Conservation (phyloP, 805 yeast genomes). For the Isabelozyma pseudorhagii region DNA sequence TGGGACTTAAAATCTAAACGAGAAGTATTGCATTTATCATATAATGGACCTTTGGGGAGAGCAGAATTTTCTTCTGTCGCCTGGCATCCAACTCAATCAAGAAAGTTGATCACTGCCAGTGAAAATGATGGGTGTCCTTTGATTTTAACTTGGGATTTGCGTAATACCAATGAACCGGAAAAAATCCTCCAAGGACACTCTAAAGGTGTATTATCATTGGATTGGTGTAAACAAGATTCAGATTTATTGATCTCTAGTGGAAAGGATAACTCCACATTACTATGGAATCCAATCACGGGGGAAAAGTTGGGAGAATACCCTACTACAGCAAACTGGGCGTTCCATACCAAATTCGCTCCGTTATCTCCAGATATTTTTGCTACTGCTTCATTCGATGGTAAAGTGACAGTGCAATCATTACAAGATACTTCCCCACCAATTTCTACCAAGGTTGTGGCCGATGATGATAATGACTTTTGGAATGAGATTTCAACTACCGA, state of each 20-base stretch:
- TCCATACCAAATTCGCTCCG: slow-evolving; percentile 86
- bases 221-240: slow-evolving; percentile 89
- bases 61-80: slow-evolving; percentile 78
- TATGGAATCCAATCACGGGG: slow-evolving; percentile 88
- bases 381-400: slow-evolving; percentile 83
- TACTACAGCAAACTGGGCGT: slow-evolving; percentile 90
- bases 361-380: slow-evolving; percentile 86
- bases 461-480: slow-evolving; percentile 82
- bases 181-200: slow-evolving; percentile 71
- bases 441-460: slow-evolving; percentile 37
- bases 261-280: slow-evolving; percentile 78
- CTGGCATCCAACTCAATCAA: slow-evolving; percentile 93
- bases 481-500: slow-evolving; percentile 65
- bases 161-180: slow-evolving; percentile 92
- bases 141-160: slow-evolving; percentile 87
- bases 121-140: slow-evolving; percentile 78
- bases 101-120: slow-evolving; percentile 84
- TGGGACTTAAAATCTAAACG: slow-evolving; percentile 90
- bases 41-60: slow-evolving; percentile 52
- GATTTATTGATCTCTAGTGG: slow-evolving; percentile 83
- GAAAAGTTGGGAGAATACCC: slow-evolving; percentile 82
- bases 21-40: slow-evolving; percentile 83
- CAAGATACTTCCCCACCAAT: slow-evolving; percentile 78
- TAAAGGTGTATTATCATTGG: slow-evolving; percentile 84
- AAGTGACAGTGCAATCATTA: slow-evolving; percentile 73